phyloP scores from a whole-genome alignment of 225 moss, liverwort and hornwort species.

The Physcomitrium patens region DNA sequence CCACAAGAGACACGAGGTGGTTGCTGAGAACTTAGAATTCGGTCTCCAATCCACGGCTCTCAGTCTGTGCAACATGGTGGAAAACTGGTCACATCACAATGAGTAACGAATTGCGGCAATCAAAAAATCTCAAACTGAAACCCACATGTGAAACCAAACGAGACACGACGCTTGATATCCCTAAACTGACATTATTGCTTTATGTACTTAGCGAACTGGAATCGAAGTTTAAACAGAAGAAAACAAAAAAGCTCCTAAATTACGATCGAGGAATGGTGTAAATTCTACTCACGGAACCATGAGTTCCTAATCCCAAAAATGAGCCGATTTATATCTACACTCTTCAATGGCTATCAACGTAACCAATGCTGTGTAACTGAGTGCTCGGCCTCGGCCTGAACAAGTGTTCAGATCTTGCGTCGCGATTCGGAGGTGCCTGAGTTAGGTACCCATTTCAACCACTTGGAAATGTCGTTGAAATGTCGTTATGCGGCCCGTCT shows the following conservation, averaged over 20 bases:
- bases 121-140: background rate
- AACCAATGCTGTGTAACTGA: slow-evolving; percentile 26
- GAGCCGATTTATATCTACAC: slow-evolving; percentile 45
- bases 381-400: slow-evolving; percentile 26
- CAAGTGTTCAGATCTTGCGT: slow-evolving; percentile 19
- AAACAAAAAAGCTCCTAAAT: background rate
- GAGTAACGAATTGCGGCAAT: background rate
- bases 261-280: slow-evolving; percentile 18
- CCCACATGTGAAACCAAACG: background rate
- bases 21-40: too few species aligned
- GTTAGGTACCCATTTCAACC: slow-evolving; percentile 24
- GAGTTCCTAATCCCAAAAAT: slow-evolving; percentile 38
- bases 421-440: slow-evolving; percentile 1
- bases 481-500: slow-evolving; percentile 25
- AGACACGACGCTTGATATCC: background rate
- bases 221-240: background rate
- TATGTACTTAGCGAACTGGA: slow-evolving; percentile 33
- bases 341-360: slow-evolving; percentile 32
- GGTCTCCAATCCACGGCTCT: too few species aligned
- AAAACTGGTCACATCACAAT: too few species aligned
- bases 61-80: too few species aligned
- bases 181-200: slow-evolving; percentile 39
- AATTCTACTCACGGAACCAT: slow-evolving; percentile 21
- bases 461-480: slow-evolving; percentile 30
- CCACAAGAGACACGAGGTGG: too few species aligned